A percentile compares a stretch with the other conserved stretches of the same genome.
These are phyloP conservation scores for Termitomyces eurrhizus DNA, from an alignment of 768 basidiomycete genomes.

Conservation along the genomic window DNA sequence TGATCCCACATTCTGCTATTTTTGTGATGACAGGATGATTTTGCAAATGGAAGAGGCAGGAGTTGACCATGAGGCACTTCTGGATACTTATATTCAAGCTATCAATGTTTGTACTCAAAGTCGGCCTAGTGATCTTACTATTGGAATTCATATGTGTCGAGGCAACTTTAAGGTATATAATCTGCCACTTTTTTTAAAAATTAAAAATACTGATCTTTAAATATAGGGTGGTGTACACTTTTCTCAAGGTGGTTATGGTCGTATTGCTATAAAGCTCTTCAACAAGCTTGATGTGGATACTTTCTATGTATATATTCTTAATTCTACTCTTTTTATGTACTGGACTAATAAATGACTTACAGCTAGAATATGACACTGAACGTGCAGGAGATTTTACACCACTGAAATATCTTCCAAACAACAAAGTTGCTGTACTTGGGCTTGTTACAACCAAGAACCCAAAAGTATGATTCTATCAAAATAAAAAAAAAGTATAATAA, in stretches of 20 bases:
- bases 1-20: conserved; percentile 56
- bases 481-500: not conserved
- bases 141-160: conserved; percentile 61
- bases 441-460: conserved; percentile 46
- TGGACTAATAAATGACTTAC: conserved; percentile 16
- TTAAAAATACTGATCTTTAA: conserved; percentile 3
- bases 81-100: conserved; percentile 66
- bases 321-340: conserved; percentile 7
- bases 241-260: conserved; percentile 56
- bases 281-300: conserved; percentile 55
- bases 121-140: conserved; percentile 49
- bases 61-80: conserved; percentile 57
- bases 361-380: conserved; percentile 66
- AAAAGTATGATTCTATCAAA: conserved; percentile 26
- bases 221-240: conserved; percentile 45
- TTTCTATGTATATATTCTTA: conserved; percentile 33
- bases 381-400: conserved; percentile 58
- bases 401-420: conserved; percentile 46
- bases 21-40: conserved; percentile 58
- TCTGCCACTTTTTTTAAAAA: conserved; percentile 11
- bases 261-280: conserved; percentile 54
- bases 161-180: conserved; percentile 45
- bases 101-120: conserved; percentile 54
- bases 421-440: conserved; percentile 45
- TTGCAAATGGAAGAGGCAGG: conserved; percentile 53